Conservation (phyloP, 2,329 filamentous ascomycete species). For the Alternaria gaisen region DNA sequence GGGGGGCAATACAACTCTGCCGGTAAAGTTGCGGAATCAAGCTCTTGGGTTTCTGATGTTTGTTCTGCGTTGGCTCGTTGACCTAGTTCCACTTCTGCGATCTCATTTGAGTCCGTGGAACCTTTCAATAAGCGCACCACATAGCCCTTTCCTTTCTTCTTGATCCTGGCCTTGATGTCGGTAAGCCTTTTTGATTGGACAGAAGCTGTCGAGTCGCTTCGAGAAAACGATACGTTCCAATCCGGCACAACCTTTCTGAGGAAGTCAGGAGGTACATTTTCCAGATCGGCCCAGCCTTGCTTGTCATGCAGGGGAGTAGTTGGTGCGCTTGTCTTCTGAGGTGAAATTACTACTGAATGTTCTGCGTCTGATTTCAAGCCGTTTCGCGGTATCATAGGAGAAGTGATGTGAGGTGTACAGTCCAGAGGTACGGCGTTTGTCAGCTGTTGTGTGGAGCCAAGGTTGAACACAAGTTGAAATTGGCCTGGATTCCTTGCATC, state of each 20-base stretch:
- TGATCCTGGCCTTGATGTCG: constrained; percentile 45
- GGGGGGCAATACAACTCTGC: constrained; percentile 31
- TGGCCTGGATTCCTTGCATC: constrained; percentile 42
- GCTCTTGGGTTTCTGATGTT: constrained; percentile 20
- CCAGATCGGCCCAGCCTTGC: constrained; percentile 42
- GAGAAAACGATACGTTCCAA: constrained; percentile 39
- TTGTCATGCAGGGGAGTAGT: constrained; percentile 34
- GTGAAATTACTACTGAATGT: constrained; percentile 28
- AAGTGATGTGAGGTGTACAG: constrained; percentile 18
- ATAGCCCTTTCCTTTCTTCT: constrained; percentile 46
- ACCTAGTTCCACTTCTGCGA: constrained; percentile 41
- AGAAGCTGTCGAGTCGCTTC: constrained; percentile 38
- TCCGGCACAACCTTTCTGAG: constrained; percentile 43
- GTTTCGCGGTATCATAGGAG: constrained; percentile 24
- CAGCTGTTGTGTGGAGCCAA: constrained; percentile 28
- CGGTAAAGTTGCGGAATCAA: constrained; percentile 26
- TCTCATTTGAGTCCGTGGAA: constrained; percentile 34
- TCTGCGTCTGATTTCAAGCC: constrained; percentile 27
- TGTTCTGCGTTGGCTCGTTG: constrained; percentile 9
- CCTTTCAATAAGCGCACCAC: constrained; percentile 43
- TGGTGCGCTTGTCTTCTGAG: constrained; percentile 36
- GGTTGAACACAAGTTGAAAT: constrained; percentile 43
- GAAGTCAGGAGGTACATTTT: constrained; percentile 40
- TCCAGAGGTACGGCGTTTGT: constrained; percentile 13
- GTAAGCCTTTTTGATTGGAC: constrained; percentile 37